These are phyloP conservation scores for Fragaria ananassa DNA, from an alignment of 306 rosid species.

Conservation along the genomic window DNA sequence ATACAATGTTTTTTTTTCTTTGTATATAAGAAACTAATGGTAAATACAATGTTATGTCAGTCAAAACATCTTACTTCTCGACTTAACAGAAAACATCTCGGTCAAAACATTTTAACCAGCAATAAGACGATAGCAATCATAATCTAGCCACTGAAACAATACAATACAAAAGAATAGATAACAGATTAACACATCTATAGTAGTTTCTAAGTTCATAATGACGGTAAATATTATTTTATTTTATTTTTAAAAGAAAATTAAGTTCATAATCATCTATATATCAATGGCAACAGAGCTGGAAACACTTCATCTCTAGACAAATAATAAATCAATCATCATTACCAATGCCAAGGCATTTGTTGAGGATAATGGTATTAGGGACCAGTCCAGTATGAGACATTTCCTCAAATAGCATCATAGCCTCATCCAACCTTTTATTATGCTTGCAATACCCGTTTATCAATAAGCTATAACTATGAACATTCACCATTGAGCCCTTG, in stretches of 20 bases:
- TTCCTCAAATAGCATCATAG: background rate
- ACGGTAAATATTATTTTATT: no score
- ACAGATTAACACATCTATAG: no score
- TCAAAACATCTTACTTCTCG: background rate
- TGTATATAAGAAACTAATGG: no score
- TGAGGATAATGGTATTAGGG: background rate
- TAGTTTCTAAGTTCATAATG: no score
- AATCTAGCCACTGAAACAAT: no score
- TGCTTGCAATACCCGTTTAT: background rate
- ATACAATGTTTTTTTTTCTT: no score
- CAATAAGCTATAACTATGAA: background rate
- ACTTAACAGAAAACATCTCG: no score
- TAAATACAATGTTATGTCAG: background rate
- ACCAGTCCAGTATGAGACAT: background rate
- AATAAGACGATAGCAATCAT: no score
- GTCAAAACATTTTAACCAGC: no score
- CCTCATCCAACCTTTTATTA: background rate
- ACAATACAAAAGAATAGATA: no score
- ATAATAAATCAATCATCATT: background rate
- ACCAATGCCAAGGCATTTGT: background rate
- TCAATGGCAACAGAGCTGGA: constrained; percentile 1
- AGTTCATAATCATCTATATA: background rate
- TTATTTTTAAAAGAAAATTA: background rate
- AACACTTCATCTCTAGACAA: background rate
- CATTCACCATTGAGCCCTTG: background rate